Evolutionary conservation across 495 filamentous ascomycete genomes (phyloP).

Genomic region (Pyrenula massariospora): DNA sequence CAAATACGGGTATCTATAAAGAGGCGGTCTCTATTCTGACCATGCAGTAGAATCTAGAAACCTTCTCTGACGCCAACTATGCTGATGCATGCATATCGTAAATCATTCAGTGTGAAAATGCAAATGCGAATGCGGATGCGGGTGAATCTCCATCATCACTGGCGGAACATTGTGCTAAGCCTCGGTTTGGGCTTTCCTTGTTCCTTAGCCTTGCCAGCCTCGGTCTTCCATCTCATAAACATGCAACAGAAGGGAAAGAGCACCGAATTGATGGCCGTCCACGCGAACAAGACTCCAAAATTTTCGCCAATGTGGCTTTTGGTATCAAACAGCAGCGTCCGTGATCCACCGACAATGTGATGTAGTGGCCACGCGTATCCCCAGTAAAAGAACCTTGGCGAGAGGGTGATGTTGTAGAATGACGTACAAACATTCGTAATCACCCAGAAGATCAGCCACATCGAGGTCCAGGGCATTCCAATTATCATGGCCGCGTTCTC

Average conservation of each 20-base stretch:
- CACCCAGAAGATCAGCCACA: constrained; percentile 70
- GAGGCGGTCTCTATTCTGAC: too few relatives aligned
- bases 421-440: constrained; percentile 56
- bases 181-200: constrained; percentile 10
- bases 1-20: too few relatives aligned
- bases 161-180: neutral
- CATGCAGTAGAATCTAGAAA: too few relatives aligned
- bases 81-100: too few relatives aligned
- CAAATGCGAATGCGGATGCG: too few relatives aligned
- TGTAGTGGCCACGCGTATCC: constrained; percentile 67
- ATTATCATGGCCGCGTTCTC: constrained; percentile 65
- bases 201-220: constrained; percentile 6
- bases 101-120: too few relatives aligned
- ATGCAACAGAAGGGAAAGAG: constrained; percentile 52
- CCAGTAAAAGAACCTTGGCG: constrained; percentile 51
- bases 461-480: constrained; percentile 52
- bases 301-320: constrained; percentile 52
- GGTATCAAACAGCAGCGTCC: constrained; percentile 51
- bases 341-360: constrained; percentile 50
- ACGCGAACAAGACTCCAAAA: constrained; percentile 51
- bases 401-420: constrained; percentile 52
- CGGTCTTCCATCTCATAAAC: constrained; percentile 47
- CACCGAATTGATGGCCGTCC: constrained; percentile 41
- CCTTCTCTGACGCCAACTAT: too few relatives aligned
- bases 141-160: too few relatives aligned